Evolutionary conservation across 2,329 filamentous ascomycete genomes (phyloP), one percentile per base, ranked within the genome.

Genomic region (Diplodia intermedia): DNA sequence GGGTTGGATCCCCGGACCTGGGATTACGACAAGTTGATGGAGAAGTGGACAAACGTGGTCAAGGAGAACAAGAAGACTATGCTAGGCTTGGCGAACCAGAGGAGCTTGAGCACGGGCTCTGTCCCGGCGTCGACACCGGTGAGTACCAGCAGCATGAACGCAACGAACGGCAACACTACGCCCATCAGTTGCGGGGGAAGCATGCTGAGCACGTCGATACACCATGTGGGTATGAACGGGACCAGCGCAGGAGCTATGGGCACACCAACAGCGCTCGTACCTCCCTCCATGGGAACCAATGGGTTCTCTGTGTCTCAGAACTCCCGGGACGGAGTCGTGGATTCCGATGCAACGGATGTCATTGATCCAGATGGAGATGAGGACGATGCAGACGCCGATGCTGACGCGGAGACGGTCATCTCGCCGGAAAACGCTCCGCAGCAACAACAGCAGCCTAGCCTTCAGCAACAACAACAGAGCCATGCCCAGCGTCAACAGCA

Each of bases 1-100:
- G 68, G 66, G 2, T 74, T 78, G 71, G 78, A 80, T 67, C 75
- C 75, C 50, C 74, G 77, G 63, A 78, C 79, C 62, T 81, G 78
- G 78, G 78, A 80, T 70, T 80, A 79, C 68, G 78, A 80, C 66
- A 76, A 75, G 56, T 69, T 81, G 40, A 75, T 80, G 47, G 79
- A 80, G 38, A 80, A 80, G 71, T 81, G 79, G 77, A 76, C 75
- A 65, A 70, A 68, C 15, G 73, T 77, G 29, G 75, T 80, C 8
- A 73, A 78, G 2, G 78, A 80, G 23, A 75, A 69, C 66, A 74
- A 73, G 65, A 71, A 73, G 18, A 54, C 71, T 0, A 50, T 70
- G 7, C 68, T 69, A 0, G 79, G 79, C 8, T 72, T 81, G 74
- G 71, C 74, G 7, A 77, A 73, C 3, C 79, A 81, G 66, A 76